Conservation (phyloP, 768 basidiomycete species). For the Kwoniella sp. region DNA sequence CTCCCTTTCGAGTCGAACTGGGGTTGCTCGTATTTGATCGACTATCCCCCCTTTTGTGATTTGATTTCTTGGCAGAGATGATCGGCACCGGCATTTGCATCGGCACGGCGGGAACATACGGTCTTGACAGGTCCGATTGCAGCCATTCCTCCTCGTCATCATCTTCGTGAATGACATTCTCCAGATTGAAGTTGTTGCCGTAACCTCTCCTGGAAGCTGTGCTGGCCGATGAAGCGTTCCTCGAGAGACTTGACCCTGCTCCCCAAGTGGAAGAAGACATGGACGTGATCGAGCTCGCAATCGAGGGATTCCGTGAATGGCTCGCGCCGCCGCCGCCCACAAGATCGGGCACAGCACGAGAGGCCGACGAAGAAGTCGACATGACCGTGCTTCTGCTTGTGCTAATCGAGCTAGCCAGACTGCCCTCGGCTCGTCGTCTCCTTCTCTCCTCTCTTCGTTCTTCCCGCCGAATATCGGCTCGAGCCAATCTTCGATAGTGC, state of each 20-base stretch:
- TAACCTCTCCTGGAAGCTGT: conserved; percentile 33
- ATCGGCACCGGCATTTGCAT: conserved; percentile 1
- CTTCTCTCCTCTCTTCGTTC: conserved; percentile 44
- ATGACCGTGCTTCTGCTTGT: conserved; percentile 32
- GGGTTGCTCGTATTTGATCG: conserved; percentile 1
- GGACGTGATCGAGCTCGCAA: conserved; percentile 38
- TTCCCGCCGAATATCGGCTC: conserved; percentile 48
- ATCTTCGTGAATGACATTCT: conserved; percentile 43
- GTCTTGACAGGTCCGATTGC: conserved; percentile 22
- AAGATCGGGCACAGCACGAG: conserved; percentile 45
- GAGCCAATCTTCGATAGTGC: conserved; percentile 52
- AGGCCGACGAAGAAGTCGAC: conserved; percentile 32
- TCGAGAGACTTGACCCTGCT: conserved; percentile 29
- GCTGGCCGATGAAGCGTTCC: conserved; percentile 40
- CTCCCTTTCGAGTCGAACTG: conserved; percentile 7
- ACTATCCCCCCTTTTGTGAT: conserved; percentile 15
- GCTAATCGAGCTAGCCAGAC: conserved; percentile 23
- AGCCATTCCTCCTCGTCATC: conserved; percentile 48
- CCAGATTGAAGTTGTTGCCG: conserved; percentile 31
- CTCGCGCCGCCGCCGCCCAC: conserved; percentile 31
- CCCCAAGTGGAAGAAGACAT: conserved; percentile 31
- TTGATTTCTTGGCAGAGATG: conserved; percentile 5
- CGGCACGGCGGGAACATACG: conserved; percentile 14
- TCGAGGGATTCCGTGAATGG: conserved; percentile 39
- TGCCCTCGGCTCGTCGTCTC: conserved; percentile 41